Conservation (phyloP, 2,329 filamentous ascomycete genomes). For the Fusarium staphyleae region DNA sequence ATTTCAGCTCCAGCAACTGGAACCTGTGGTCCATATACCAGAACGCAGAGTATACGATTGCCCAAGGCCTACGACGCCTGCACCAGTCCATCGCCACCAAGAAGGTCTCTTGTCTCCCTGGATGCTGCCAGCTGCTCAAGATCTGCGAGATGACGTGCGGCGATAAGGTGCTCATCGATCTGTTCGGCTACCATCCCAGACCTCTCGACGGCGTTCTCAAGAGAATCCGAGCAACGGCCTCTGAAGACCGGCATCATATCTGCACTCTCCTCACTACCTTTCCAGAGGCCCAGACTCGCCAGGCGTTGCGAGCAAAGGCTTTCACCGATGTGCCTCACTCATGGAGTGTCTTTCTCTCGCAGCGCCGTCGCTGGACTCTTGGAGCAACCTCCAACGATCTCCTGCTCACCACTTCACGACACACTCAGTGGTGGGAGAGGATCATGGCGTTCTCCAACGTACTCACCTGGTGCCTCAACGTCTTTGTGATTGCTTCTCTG, state of each 20-base stretch:
- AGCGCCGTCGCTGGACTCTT: constrained; percentile 40
- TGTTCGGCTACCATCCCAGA: constrained; percentile 37
- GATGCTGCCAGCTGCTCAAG: constrained; percentile 36
- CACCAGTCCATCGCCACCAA: constrained; percentile 39
- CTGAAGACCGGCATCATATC: constrained; percentile 38
- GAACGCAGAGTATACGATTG: constrained; percentile 39
- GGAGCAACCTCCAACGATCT: constrained; percentile 40
- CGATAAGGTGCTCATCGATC: constrained; percentile 31
- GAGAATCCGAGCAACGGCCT: constrained; percentile 38
- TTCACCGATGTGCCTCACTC: constrained; percentile 50
- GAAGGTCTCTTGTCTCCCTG: constrained; percentile 37
- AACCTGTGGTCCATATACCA: constrained; percentile 40
- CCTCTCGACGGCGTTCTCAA: constrained; percentile 35
- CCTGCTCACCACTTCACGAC: constrained; percentile 23
- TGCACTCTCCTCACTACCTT: constrained; percentile 39
- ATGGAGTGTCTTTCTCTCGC: constrained; percentile 50
- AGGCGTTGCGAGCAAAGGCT: constrained; percentile 50
- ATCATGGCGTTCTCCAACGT: constrained; percentile 37
- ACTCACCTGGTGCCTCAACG: constrained; percentile 36
- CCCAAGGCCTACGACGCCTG: constrained; percentile 36
- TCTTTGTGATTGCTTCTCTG: constrained; percentile 40
- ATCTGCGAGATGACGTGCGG: constrained; percentile 38
- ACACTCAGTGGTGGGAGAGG: constrained; percentile 39
- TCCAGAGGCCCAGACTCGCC: constrained; percentile 48
- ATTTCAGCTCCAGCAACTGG: constrained; percentile 36